These are phyloP conservation scores for Colletotrichum sp. DNA, from an alignment of 2,329 filamentous ascomycete species.

Conservation along the genomic window DNA sequence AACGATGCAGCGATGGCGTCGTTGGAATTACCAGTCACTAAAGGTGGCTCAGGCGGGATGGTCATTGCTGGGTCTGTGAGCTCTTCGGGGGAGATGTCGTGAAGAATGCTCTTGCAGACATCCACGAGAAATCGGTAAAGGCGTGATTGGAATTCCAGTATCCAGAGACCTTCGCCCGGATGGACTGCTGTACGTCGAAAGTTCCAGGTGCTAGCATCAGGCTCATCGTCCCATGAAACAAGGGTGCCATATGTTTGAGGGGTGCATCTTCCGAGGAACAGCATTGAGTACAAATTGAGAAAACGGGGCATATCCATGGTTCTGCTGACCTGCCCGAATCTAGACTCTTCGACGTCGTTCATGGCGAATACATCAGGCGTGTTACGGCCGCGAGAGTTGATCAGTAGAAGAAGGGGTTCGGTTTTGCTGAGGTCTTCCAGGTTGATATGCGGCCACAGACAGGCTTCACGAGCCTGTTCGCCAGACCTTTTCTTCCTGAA, in stretches of 20 bases:
- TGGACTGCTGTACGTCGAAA: slow-evolving; percentile 24
- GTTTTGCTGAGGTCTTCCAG: slow-evolving; percentile 56
- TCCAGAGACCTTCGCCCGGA: slow-evolving; percentile 51
- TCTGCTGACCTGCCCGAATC: slow-evolving; percentile 30
- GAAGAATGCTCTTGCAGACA: slow-evolving; percentile 53
- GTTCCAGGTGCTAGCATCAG: slow-evolving; percentile 40
- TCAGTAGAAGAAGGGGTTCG: slow-evolving; percentile 50
- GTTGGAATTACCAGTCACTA: slow-evolving; percentile 31
- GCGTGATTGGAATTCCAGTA: slow-evolving; percentile 56
- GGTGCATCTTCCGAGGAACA: slow-evolving; percentile 32
- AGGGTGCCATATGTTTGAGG: slow-evolving; percentile 41
- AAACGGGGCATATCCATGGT: slow-evolving; percentile 28
- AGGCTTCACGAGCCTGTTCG: slow-evolving; percentile 32
- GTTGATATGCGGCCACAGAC: slow-evolving; percentile 61
- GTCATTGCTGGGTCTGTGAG: slow-evolving; percentile 34
- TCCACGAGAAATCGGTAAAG: slow-evolving; percentile 53
- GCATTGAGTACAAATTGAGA: slow-evolving; percentile 37
- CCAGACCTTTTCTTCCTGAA: slow-evolving; percentile 12
- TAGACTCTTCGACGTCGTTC: slow-evolving; percentile 43
- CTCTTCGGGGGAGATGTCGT: slow-evolving; percentile 46
- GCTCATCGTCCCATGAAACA: slow-evolving; percentile 34
- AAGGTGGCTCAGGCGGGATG: slow-evolving; percentile 41
- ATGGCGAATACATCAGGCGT: slow-evolving; percentile 51
- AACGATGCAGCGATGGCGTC: slow-evolving; percentile 40
- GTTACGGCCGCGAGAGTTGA: slow-evolving; percentile 57